Percentiles rank a stretch among this genome's conserved stretches.
These are phyloP conservation scores for Aspergillus sojae DNA, from an alignment of 2,329 filamentous ascomycete species.

Conservation along the genomic window DNA sequence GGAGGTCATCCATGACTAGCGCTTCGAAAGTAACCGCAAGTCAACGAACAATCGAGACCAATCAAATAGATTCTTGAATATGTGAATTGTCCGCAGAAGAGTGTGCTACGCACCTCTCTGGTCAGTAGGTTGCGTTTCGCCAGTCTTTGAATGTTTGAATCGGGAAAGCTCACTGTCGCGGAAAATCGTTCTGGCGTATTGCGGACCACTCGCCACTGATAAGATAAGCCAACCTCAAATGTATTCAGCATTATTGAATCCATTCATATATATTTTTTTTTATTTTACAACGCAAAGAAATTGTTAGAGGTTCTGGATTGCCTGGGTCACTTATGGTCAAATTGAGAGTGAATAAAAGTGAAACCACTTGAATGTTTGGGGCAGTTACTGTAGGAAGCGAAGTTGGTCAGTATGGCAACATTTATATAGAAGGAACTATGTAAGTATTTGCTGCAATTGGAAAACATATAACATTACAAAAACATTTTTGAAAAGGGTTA, in stretches of 20 bases:
- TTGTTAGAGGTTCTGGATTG: not conserved
- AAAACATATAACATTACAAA: not conserved
- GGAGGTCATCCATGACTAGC: conserved; percentile 78
- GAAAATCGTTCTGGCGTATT: conserved; percentile 41
- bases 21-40: not conserved
- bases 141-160: conserved; percentile 15
- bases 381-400: not conserved
- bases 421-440: not conserved
- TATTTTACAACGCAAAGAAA: not conserved
- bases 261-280: not conserved
- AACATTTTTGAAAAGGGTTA: not conserved
- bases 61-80: not conserved
- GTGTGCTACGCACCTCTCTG: conserved; percentile 26
- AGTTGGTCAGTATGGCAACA: not conserved
- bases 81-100: conserved; percentile 16
- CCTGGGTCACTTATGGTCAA: not conserved
- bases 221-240: conserved; percentile 29
- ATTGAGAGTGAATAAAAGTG: not conserved
- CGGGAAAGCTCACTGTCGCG: conserved; percentile 26
- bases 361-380: not conserved
- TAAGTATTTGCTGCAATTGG: not conserved
- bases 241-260: not conserved
- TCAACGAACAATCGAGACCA: not conserved
- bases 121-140: conserved; percentile 14
- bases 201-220: conserved; percentile 33